Percentiles rank a stretch among this genome's conserved stretches.
These are phyloP conservation scores for Colletotrichum sp. DNA, from an alignment of 2,329 filamentous ascomycete genomes.

Conservation along the genomic window DNA sequence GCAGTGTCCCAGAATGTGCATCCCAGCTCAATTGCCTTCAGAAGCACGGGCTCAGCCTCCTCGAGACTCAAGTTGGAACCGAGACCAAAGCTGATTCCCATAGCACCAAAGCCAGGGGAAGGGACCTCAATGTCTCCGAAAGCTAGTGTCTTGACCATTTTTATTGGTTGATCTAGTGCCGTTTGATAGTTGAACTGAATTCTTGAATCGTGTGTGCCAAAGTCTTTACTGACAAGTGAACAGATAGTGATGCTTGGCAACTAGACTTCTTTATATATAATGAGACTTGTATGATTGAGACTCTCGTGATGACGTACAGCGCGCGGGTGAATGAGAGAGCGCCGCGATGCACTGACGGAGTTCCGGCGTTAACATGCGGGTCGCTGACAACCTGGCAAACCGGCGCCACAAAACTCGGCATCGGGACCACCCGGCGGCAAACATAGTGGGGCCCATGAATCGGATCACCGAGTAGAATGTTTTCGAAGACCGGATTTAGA, in stretches of 20 bases:
- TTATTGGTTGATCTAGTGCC: neutral
- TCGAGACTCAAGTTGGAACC: constrained; percentile 46
- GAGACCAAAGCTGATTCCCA: constrained; percentile 51
- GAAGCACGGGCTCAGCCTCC: constrained; percentile 51
- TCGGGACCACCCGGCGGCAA: neutral
- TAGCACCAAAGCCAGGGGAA: constrained; percentile 52
- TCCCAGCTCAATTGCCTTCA: constrained; percentile 52
- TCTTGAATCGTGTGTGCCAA: neutral
- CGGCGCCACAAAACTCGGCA: neutral
- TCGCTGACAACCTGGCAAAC: neutral
- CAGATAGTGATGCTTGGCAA: neutral
- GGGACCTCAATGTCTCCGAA: constrained; percentile 44
- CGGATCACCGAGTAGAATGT: neutral
- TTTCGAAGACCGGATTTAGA: neutral
- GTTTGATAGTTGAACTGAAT: neutral
- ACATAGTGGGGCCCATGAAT: neutral
- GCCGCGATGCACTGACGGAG: neutral
- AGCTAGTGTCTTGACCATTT: constrained; percentile 44
- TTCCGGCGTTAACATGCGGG: neutral
- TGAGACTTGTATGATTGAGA: neutral
- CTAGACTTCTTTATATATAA: neutral
- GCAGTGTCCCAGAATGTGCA: constrained; percentile 54
- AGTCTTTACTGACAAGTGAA: neutral
- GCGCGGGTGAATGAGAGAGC: neutral
- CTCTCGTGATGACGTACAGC: neutral